A percentile compares a stretch with the other conserved stretches of the same genome.
Evolutionary conservation across 2,329 filamentous ascomycete genomes (phyloP).

Genomic region (Alternaria gansuensis): DNA sequence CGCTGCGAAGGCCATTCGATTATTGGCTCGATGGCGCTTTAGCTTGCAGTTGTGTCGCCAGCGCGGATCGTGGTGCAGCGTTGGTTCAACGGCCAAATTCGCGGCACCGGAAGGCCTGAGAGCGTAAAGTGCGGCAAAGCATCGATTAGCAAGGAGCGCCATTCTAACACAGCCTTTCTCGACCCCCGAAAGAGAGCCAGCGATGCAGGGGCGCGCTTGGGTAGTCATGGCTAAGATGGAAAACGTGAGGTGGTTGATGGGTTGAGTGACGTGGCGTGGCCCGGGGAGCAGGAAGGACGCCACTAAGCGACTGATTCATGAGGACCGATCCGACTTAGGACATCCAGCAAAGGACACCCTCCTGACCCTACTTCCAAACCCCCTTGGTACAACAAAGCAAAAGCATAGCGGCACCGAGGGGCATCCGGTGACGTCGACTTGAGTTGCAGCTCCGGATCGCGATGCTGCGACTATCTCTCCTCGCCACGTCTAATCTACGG

Average conservation of each 20-base stretch:
- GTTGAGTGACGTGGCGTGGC: slow-evolving; percentile 42
- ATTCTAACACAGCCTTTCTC: slow-evolving; percentile 24
- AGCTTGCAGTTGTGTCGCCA: slow-evolving; percentile 42
- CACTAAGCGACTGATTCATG: slow-evolving; percentile 25
- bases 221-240: slow-evolving; percentile 29
- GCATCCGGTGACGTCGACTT: slow-evolving; percentile 14
- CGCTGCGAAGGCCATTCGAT: slow-evolving; percentile 29
- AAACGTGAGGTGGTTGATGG: slow-evolving; percentile 35
- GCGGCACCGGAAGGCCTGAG: slow-evolving; percentile 30
- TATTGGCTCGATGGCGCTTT: slow-evolving; percentile 39
- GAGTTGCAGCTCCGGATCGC: slow-evolving; percentile 21
- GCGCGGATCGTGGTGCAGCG: slow-evolving; percentile 38
- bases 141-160: slow-evolving; percentile 32
- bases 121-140: slow-evolving; percentile 32
- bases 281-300: slow-evolving; percentile 24
- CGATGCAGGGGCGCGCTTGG: slow-evolving; percentile 39
- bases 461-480: slow-evolving; percentile 14
- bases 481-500: slow-evolving; percentile 20
- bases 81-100: slow-evolving; percentile 31
- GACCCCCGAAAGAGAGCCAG: slow-evolving; percentile 35
- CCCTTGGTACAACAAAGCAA: slow-evolving; percentile 27
- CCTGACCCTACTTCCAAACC: slow-evolving; percentile 24
- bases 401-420: slow-evolving; percentile 20
- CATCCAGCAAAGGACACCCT: slow-evolving; percentile 24
- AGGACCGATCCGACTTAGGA: slow-evolving; percentile 43